Conservation (phyloP, 2,329 filamentous ascomycete species). For the Zymoseptoria brevis region DNA sequence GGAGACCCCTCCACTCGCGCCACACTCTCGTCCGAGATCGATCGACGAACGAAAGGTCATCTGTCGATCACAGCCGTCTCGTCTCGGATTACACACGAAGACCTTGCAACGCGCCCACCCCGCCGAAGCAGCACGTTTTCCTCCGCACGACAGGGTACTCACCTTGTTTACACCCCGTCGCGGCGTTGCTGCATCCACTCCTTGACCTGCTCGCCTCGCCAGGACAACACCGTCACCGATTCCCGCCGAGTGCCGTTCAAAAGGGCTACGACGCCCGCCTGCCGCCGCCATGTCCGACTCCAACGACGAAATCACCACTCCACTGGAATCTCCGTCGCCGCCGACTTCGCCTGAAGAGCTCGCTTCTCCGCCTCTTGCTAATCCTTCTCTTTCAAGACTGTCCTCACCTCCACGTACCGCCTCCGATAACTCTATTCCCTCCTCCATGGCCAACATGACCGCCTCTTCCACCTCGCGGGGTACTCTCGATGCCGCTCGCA, state of each 20-base stretch:
- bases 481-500: slow-evolving; percentile 60
- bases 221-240: background rate
- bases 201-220: background rate
- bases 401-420: slow-evolving; percentile 12
- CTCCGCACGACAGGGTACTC: background rate
- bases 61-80: background rate
- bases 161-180: background rate
- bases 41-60: background rate
- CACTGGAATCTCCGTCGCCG: slow-evolving; percentile 22
- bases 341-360: slow-evolving; percentile 20
- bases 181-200: background rate
- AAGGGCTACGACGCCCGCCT: background rate
- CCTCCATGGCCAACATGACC: slow-evolving; percentile 54
- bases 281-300: slow-evolving; percentile 12
- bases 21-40: background rate
- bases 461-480: slow-evolving; percentile 79
- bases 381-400: slow-evolving; percentile 5
- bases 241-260: background rate
- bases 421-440: slow-evolving; percentile 20
- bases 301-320: slow-evolving; percentile 6
- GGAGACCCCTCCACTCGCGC: background rate
- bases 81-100: background rate
- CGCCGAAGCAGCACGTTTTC: background rate
- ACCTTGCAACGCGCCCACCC: background rate
- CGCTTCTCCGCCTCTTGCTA: slow-evolving; percentile 12